A percentile compares a stretch with the other conserved stretches of the same genome.
These are phyloP conservation scores for Peronospora belbahrii DNA, from an alignment of 352 stramenopile genomes.

Conservation along the genomic window DNA sequence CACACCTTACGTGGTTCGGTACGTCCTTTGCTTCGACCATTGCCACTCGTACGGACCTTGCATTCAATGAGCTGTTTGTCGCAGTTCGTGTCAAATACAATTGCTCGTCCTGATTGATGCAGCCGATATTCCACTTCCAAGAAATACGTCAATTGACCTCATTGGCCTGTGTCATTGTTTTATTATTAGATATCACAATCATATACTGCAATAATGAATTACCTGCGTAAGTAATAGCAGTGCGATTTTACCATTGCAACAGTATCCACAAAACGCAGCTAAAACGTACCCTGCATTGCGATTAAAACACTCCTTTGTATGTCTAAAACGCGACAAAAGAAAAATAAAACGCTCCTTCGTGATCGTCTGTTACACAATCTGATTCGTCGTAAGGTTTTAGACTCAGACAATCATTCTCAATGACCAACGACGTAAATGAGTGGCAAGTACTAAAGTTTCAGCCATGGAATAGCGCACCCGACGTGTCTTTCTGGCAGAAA, in stretches of 20 bases:
- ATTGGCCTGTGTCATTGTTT: slow-evolving; percentile 70
- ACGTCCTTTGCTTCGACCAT: slow-evolving; percentile 89
- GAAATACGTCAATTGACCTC: slow-evolving; percentile 84
- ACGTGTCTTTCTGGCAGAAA: slow-evolving; percentile 80
- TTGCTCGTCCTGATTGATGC: slow-evolving; percentile 90
- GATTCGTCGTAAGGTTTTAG: no score
- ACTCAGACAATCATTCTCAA: neutral
- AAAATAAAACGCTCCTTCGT: no score
- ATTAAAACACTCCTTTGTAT: no score
- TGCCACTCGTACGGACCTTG: slow-evolving; percentile 87
- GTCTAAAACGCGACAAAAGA: no score
- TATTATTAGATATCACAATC: no score
- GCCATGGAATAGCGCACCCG: slow-evolving; percentile 68
- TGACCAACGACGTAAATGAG: neutral
- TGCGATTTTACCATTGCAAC: no score
- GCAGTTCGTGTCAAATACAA: slow-evolving; percentile 87
- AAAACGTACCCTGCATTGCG: no score
- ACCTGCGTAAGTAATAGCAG: no score
- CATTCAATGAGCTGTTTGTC: slow-evolving; percentile 94
- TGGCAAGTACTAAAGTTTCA: slow-evolving; percentile 70
- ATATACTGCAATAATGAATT: no score
- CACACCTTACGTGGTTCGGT: no score
- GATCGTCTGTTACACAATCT: no score
- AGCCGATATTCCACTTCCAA: slow-evolving; percentile 86
- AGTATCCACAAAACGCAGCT: no score